Conservation (phyloP, 495 filamentous ascomycete species). For the Neurospora tetraspora region DNA sequence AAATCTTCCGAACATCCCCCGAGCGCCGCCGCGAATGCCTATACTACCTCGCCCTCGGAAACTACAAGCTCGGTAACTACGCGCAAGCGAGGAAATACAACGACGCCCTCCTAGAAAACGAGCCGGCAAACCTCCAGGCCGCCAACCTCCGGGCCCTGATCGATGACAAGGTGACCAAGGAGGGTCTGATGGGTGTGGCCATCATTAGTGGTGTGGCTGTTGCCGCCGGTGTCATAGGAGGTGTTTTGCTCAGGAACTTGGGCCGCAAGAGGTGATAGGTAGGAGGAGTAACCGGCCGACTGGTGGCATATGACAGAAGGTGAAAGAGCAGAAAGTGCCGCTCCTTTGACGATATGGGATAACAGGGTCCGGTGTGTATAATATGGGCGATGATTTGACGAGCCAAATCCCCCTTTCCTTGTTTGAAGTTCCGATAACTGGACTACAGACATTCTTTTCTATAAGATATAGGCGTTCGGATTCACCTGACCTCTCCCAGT, state of each 20-base stretch:
- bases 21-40: constrained; percentile 94
- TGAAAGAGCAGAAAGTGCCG: background rate
- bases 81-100: constrained; percentile 91
- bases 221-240: constrained; percentile 85
- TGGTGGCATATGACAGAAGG: background rate
- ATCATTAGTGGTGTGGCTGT: constrained; percentile 91
- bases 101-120: constrained; percentile 77
- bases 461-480: background rate
- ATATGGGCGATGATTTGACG: background rate
- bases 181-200: constrained; percentile 90
- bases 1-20: constrained; percentile 87
- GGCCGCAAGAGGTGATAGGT: constrained; percentile 23
- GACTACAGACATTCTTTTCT: background rate
- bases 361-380: background rate
- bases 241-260: constrained; percentile 59
- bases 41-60: constrained; percentile 92
- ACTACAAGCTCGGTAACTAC: constrained; percentile 97
- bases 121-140: constrained; percentile 84
- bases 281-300: background rate
- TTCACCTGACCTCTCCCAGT: background rate
- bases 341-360: background rate
- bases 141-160: constrained; percentile 74
- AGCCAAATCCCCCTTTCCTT: background rate
- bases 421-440: background rate
- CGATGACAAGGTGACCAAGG: constrained; percentile 90